Evolutionary conservation across 225 moss, liverwort and hornwort genomes (phyloP), one percentile per base, ranked within the genome.

Genomic region (Climacium dendroides): DNA sequence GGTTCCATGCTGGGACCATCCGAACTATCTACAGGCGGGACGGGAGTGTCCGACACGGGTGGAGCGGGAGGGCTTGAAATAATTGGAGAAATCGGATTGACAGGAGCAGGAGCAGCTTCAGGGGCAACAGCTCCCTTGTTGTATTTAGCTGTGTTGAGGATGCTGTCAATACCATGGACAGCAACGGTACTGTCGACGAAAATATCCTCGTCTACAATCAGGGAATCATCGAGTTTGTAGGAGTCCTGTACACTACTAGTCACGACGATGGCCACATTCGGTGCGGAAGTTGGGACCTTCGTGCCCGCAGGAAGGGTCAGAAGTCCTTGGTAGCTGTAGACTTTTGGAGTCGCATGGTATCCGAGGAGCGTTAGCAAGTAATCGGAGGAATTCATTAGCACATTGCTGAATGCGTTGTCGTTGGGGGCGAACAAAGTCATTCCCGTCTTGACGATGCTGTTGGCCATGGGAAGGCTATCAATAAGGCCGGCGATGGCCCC

Each of bases 401-500:
- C 74, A 17, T 81, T 89, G 78, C 90, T 92, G 88, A 96, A 95
- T 26, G 96, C 97, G 79, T 91, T 82, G 93, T 97, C 97, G 79
- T 94, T 93, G 37, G 97, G 97, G 39, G 95, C 82, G 60, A 97
- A 92, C 87, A 96, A 84, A 22, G 97, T 97, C 11, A 93, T 92
- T 83, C 95, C 95, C 19, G 92, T 74, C 80, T 94, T 95, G 45
- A 97, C 78, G 47, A 91, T 79, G 73, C 78, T 91, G 82, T 93
- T 88, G 70, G 84, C 70, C 41, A 61, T 50, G 60, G 92, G 92
- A 43, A 97, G 87, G 72, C 96, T 95, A 79, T 97, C 96, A 48
- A 97, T 90, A 11, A 96, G 92, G 59, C 97, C 97, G 52, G 97
- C 91, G 48, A 96, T 91, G 64, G 95, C 95, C 47, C 96, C 96